Base-by-base conservation (phyloP, 1,284 basidiomycete species). In the Farysia itapuensis region DNA sequence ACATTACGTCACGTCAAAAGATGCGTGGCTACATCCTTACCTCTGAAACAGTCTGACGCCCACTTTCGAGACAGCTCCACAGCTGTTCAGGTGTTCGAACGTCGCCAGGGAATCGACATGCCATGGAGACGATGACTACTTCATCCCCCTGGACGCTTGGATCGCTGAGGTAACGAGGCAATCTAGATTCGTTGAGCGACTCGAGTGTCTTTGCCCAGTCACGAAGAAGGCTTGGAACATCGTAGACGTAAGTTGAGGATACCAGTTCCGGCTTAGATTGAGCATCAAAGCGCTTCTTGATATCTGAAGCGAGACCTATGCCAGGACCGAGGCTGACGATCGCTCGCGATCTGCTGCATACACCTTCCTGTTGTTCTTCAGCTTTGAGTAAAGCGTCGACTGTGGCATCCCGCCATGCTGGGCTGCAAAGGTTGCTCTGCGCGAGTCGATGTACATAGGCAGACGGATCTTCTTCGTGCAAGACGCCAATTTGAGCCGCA, bases 51-150 rank as follows among this genome's bases (percentile, higher is more conserved):
- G 59, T 56, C 13, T 44, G 41, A 20, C 49, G 37, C 14, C 59
- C 59, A 6, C 53, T 52, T 12, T 57, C 52, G 34, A 63, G 53
- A 26, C 52, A 53, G 3, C 43, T 52, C 59, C 59, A 63, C 8
- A 56, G 44, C 26, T 57, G 48, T 21, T 63, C 52, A 1, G 59
- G 53, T 26, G n/a, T 57, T 19, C 49, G 43, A 1, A 63, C 59
- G n/a, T 56, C 53, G 21, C 59, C 53, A n/a, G 59, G 53, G 15
- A 63, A 63, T 3, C 59, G 59, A 30, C 59, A 63, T 11, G 59
- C 53, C 59, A 63, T 63, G 8, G 59, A 63, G 12, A 63, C 49
- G 7, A 63, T 45, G 16, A 53, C 59, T 11, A 63, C 40, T 6
- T 63, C 59, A 12, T 63, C 59, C 7, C 49, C 48, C n/a, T 46